Percentiles rank a stretch among this genome's conserved stretches.
Conservation (phyloP, 345 rosid genomes). For the Cardamine occulta region DNA sequence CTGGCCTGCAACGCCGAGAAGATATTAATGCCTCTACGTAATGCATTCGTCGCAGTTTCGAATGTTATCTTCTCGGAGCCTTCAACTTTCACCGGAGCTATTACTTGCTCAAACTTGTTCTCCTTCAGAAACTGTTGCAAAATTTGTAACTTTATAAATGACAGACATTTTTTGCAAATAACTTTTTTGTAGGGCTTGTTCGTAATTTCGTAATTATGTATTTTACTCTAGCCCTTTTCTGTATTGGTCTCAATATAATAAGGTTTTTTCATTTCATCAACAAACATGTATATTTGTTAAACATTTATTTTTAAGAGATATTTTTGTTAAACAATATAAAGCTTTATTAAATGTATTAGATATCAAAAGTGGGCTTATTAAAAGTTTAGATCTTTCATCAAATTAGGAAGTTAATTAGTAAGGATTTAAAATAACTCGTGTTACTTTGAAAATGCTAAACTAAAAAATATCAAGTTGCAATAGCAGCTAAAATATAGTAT, state of each 20-base stretch:
- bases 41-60: conserved; percentile 45
- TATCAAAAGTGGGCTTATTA: too few species aligned
- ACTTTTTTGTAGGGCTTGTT: not conserved
- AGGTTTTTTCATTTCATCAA: too few species aligned
- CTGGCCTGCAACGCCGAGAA: conserved; percentile 50
- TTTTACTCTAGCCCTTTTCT: not conserved
- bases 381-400: too few species aligned
- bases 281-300: too few species aligned
- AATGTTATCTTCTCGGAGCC: conserved; percentile 46
- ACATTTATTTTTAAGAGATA: too few species aligned
- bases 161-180: not conserved
- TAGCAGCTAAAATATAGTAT: not conserved
- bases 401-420: too few species aligned
- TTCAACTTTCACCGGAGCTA: conserved; percentile 47
- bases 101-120: conserved; percentile 49
- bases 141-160: not conserved
- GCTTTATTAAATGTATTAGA: too few species aligned
- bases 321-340: too few species aligned
- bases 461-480: not conserved
- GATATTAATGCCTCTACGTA: conserved; percentile 41
- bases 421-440: not conserved
- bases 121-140: conserved; percentile 47
- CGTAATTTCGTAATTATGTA: not conserved
- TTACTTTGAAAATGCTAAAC: not conserved
- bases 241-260: not conserved